These are phyloP conservation scores for Phytophthora macrochlamydospora DNA, from an alignment of 352 stramenopile species.

Conservation along the genomic window DNA sequence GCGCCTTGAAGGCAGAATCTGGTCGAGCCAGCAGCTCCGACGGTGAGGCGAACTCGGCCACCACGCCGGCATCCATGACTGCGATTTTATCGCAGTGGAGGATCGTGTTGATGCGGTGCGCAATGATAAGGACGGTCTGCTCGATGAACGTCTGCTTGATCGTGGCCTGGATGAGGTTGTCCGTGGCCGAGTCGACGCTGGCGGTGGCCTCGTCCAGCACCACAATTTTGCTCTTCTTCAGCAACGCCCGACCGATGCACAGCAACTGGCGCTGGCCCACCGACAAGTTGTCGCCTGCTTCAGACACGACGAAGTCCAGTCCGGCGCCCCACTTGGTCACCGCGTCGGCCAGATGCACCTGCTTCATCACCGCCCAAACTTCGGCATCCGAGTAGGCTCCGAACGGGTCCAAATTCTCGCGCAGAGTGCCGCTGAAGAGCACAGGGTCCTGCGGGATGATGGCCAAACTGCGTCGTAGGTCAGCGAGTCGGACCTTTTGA, in stretches of 20 bases:
- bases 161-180: slow-evolving; percentile 58
- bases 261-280: slow-evolving; percentile 93
- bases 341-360: slow-evolving; percentile 59
- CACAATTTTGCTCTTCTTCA: slow-evolving; percentile 89
- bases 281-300: slow-evolving; percentile 94
- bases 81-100: slow-evolving; percentile 91
- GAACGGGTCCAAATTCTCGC: slow-evolving; percentile 93
- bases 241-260: slow-evolving; percentile 91
- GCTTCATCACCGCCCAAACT: slow-evolving; percentile 64
- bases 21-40: slow-evolving; percentile 70
- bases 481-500: slow-evolving; percentile 29
- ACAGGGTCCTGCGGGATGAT: slow-evolving; percentile 87
- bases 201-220: slow-evolving; percentile 96
- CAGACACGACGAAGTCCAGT: slow-evolving; percentile 85
- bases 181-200: slow-evolving; percentile 80
- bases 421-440: slow-evolving; percentile 89
- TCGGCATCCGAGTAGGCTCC: slow-evolving; percentile 64
- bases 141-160: slow-evolving; percentile 90
- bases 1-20: slow-evolving; percentile 75
- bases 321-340: slow-evolving; percentile 60
- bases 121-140: slow-evolving; percentile 90
- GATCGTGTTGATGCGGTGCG: slow-evolving; percentile 68
- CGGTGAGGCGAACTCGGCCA: slow-evolving; percentile 85
- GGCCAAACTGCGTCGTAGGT: slow-evolving; percentile 44
- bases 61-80: slow-evolving; percentile 84